Conservation (phyloP, 164 flowering plant species). For the Amborella trichopoda region DNA sequence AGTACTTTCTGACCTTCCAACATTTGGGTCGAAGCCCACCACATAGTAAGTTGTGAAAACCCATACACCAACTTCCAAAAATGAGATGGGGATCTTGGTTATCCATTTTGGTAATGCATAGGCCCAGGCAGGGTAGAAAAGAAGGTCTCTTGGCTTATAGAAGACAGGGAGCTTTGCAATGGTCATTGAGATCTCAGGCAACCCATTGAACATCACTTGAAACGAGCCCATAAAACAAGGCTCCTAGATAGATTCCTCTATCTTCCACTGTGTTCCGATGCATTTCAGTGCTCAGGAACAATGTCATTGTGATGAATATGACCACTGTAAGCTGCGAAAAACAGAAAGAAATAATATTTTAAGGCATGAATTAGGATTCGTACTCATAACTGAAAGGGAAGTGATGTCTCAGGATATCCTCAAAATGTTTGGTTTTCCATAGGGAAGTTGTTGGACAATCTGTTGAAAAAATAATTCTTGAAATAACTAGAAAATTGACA, state of each 20-base stretch:
- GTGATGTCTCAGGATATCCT: too few species aligned
- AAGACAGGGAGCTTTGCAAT: slow-evolving; percentile 13
- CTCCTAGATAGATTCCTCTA: slow-evolving; percentile 9
- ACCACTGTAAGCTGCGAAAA: slow-evolving; percentile 6
- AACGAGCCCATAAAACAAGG: slow-evolving; percentile 8
- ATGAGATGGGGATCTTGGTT: slow-evolving; percentile 10
- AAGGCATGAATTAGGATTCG: too few species aligned
- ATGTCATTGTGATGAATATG: slow-evolving; percentile 8
- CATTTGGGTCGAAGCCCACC: slow-evolving; percentile 13
- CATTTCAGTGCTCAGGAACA: slow-evolving; percentile 13
- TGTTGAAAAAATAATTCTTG: not conserved
- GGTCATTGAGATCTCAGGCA: slow-evolving; percentile 11
- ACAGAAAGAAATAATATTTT: not conserved
- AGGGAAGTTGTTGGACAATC: too few species aligned
- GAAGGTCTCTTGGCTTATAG: slow-evolving; percentile 14
- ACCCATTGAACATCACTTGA: slow-evolving; percentile 9
- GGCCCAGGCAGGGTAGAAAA: slow-evolving; percentile 13
- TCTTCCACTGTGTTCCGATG: slow-evolving; percentile 5
- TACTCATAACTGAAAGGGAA: too few species aligned
- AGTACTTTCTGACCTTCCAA: slow-evolving; percentile 8
- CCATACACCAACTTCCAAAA: slow-evolving; percentile 7
- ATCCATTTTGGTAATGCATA: slow-evolving; percentile 10
- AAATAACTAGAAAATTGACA: not conserved
- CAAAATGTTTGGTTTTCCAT: too few species aligned
- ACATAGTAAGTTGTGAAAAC: slow-evolving; percentile 10